Evolutionary conservation across 169 alveolate genomes (phyloP), one percentile per base, ranked within the genome.

Genomic region (Theileria parva): DNA sequence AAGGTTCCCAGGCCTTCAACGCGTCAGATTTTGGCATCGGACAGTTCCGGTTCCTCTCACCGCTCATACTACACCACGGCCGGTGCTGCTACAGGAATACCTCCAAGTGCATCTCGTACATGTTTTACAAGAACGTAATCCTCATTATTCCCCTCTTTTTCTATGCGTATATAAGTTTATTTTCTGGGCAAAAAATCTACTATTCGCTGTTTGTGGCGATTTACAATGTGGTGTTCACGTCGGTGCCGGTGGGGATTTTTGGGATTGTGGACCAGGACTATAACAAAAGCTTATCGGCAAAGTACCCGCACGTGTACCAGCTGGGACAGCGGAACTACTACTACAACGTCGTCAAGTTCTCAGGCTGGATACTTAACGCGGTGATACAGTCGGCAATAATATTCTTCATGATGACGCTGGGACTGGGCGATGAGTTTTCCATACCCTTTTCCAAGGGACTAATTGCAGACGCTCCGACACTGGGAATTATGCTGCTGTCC

Each of bases 111-210:
- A 97, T 98, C 66, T 91, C 97, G 73, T 97, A 98, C 92, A 96
- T 97, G 94, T 97, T 98, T 88, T 98, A 96, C 91, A 98, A 98
- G 87, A 97, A 97, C 86, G 91, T 98, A 30, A 93, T 96, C 50
- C 95, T 97, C 77, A 94, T 97, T 23, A 88, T 97, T 32, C 98
- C 99, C 8, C 93, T 96, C 74, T 95, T 96, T 81, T 94, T 93
- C 86, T 97, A 92, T 87, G 97, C 98, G 5, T 94, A 92, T 71
- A 66, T 95, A 67, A 93, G 96, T 57, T 94, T 95, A 44, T 96
- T 92, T 89, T 92, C 98, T 48, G 99, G 99, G 15, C 97, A 97
- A 78, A 97, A 98, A 37, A 89, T 97, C 23, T 96, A 95, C 66
- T 87, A 75, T 77, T 99, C 97, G 89, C 95, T 95, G 68, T 95